Base-by-base conservation (phyloP, 2,329 filamentous ascomycete genomes). In the Neofusicoccum parvum region DNA sequence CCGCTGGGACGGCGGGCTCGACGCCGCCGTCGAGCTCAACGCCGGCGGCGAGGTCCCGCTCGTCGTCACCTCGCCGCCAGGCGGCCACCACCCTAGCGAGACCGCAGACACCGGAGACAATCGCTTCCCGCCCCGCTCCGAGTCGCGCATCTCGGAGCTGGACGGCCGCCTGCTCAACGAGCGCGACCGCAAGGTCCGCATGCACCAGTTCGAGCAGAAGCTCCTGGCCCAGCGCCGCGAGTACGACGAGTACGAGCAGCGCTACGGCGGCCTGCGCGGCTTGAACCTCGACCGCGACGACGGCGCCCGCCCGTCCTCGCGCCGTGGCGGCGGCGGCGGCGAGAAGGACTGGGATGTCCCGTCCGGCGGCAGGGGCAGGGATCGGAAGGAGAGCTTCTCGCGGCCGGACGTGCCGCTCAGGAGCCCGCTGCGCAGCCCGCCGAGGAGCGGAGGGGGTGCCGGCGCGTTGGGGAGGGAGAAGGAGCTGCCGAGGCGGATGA, bases 1-100 rank as follows among this genome's bases (percentile, higher is more conserved):
- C 72, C 73, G 71, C 39, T 66, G 66, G 65, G 59, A 60, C 3
- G 62, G 48, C 1, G 37, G 36, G 0, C 11, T 10, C 3, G 56
- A 32, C n/a, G 56, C 43, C 1, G 56, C 56, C 27, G 56, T 48
- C 12, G 56, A 60, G n/a, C n/a, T 60, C 6, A 23, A 37, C 11
- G 56, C 43, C 1, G 56, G 41, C 10, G 37, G 14, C 37, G 23
- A 32, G 36, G 36, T 45, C 14, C 37, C 36, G 23, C 36, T 12
- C 15, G 36, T 10, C 15, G 23, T 32, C n/a, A 50, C 20, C 32
- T 45, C 5, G 23, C 23, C 23, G 3, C 23, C 23, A 3, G 23
- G 23, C 23, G 3, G 3, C 23, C 20, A 23, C 20, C 23, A 23
- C 23, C 3, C 23, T 3, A 3, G 23, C 23, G 23, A 23, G 23